Evolutionary conservation across 352 stramenopile species (phyloP).

Genomic region (Globisporangium splendens): DNA sequence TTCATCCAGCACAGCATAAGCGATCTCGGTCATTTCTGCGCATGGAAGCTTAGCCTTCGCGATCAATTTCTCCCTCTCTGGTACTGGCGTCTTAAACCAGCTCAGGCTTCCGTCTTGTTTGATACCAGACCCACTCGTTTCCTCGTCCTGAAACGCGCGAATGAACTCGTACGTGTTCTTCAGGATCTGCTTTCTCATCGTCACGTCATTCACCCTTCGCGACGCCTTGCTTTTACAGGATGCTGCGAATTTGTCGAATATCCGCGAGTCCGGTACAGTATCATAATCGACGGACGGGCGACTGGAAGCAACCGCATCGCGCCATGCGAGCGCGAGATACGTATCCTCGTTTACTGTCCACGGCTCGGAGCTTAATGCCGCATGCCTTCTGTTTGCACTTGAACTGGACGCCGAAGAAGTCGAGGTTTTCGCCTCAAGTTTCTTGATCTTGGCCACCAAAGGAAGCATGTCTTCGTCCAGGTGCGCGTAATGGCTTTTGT

Average conservation of each 20-base stretch:
- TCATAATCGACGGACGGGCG: no score
- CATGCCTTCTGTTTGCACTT: no score
- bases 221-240: conserved; percentile 9
- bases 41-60: conserved; percentile 9
- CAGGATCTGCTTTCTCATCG: background rate
- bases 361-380: no score
- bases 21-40: conserved; percentile 6
- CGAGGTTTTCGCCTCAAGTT: no score
- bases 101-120: no score
- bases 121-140: background rate
- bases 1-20: background rate
- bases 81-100: conserved; percentile 10
- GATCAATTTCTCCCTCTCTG: conserved; percentile 5
- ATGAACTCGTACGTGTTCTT: conserved; percentile 11
- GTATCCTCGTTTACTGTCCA: no score
- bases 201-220: conserved; percentile 1
- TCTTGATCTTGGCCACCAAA: conserved; percentile 6
- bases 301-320: no score
- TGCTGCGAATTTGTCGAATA: conserved; percentile 9
- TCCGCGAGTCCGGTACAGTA: background rate
- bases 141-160: background rate
- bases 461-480: conserved; percentile 9
- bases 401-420: no score
- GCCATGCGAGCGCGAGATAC: no score
- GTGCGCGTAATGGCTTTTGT: conserved; percentile 11